phyloP scores from a whole-genome alignment of 1,139 yeast species.

The Diutina pseudorugosa region DNA sequence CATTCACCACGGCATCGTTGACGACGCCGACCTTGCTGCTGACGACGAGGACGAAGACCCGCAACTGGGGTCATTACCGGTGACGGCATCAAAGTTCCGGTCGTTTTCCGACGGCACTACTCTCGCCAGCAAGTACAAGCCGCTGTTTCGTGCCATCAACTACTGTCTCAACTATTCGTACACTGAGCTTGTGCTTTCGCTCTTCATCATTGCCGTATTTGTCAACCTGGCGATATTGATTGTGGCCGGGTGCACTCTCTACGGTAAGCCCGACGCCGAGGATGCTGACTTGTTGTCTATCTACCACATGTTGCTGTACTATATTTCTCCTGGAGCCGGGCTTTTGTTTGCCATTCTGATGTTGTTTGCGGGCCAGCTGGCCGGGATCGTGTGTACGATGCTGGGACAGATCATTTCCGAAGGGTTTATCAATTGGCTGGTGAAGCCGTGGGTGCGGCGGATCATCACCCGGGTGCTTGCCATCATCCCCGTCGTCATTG shows the following conservation, averaged over 20 bases:
- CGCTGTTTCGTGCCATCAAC: slow-evolving; percentile 54
- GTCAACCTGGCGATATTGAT: slow-evolving; percentile 65
- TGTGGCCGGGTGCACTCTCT: slow-evolving; percentile 61
- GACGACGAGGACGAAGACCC: not conserved
- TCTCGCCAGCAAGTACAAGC: slow-evolving; percentile 35
- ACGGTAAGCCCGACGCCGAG: slow-evolving; percentile 28
- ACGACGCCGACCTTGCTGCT: not conserved
- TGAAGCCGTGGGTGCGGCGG: slow-evolving; percentile 80
- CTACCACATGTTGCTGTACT: slow-evolving; percentile 57
- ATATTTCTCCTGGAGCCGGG: slow-evolving; percentile 86
- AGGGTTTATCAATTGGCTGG: slow-evolving; percentile 78
- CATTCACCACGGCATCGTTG: slow-evolving; percentile 27
- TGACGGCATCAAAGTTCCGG: slow-evolving; percentile 18
- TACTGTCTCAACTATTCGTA: slow-evolving; percentile 57
- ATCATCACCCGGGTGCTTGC: slow-evolving; percentile 77
- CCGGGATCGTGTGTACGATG: slow-evolving; percentile 94
- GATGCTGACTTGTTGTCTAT: slow-evolving; percentile 85
- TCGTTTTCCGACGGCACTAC: slow-evolving; percentile 26
- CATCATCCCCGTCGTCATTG: slow-evolving; percentile 76
- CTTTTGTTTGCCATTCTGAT: slow-evolving; percentile 84
- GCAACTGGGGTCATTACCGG: slow-evolving; percentile 10
- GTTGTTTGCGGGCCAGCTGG: slow-evolving; percentile 92
- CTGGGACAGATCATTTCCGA: slow-evolving; percentile 97
- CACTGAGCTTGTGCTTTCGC: slow-evolving; percentile 49
- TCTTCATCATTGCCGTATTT: slow-evolving; percentile 61